Base-by-base conservation (phyloP, 2,329 filamentous ascomycete genomes). In the Fusarium veterinarium region DNA sequence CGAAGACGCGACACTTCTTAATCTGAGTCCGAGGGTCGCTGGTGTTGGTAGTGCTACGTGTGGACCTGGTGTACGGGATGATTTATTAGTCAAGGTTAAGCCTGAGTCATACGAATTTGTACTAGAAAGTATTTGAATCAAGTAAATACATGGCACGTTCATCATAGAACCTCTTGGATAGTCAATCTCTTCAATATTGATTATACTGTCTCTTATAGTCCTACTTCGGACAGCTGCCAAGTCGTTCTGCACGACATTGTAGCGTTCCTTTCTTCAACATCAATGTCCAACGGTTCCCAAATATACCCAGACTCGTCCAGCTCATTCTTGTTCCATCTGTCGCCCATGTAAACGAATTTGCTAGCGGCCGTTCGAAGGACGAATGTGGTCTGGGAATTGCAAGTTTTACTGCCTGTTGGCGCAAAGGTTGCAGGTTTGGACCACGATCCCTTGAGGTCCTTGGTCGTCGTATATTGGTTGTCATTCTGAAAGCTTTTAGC, bases 1-100 rank as follows among this genome's bases (percentile, higher is more conserved):
- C 1, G 62, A 67, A 37, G 45, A 60, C 6, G 64, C 62, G 4
- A 67, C 64, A 1, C 16, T 67, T 6, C 45, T 67, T 4, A 66
- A 60, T 6, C n/a, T 67, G 0, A 67, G 62, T 10, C 44, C 52
- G 1, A 60, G 42, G 44, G 64, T 67, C 30, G 64, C 64, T 23
- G 64, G 64, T 31, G 52, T 67, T 4, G 64, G 64, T 25, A 67
- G 62, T 17, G 64, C 62, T 6, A 67, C 64, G 9, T 67, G 64
- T 51, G 64, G 64, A n/a, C 64, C 64, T 28, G 64, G 64, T 2
- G 64, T 67, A 1, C 12, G 61, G 11, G 61, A 66, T 3, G 64
- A 66, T 35, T 17, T 66, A 4, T 23, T 48, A 8, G 51, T 66
- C 8, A 66, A 51, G 25, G 51, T 66, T 10, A 45, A 40, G 11